A percentile compares a stretch with the other conserved stretches of the same genome.
phyloP scores from a whole-genome alignment of 1,284 basidiomycete species.

The Porogramme epimiltina region DNA sequence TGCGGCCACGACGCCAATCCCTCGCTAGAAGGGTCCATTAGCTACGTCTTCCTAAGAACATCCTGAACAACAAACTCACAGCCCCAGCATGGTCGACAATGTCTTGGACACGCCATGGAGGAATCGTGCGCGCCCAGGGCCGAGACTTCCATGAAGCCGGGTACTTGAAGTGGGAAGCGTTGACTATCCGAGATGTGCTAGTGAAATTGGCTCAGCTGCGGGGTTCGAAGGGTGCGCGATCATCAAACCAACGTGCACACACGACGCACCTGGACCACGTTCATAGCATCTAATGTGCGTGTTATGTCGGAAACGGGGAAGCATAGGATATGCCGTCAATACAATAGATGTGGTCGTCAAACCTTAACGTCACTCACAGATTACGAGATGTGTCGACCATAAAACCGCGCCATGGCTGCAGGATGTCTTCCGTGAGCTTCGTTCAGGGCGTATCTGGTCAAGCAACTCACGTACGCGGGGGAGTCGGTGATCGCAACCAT shows the following conservation, averaged over 20 bases:
- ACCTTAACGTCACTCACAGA: conserved; percentile 30
- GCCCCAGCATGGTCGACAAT: conserved; percentile 72
- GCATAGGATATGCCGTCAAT: conserved; percentile 27
- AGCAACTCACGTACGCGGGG: conserved; percentile 56
- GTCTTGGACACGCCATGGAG: conserved; percentile 56
- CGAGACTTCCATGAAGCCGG: conserved; percentile 62
- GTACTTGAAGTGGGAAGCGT: conserved; percentile 73
- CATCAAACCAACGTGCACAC: too few species aligned
- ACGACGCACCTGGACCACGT: conserved; percentile 77
- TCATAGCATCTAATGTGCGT: conserved; percentile 82
- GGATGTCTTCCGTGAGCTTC: neutral
- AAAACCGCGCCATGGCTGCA: conserved; percentile 75
- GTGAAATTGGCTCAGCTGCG: conserved; percentile 67
- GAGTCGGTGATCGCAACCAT: conserved; percentile 60
- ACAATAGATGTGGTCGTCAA: neutral
- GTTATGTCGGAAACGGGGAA: conserved; percentile 69
- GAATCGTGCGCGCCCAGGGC: conserved; percentile 67
- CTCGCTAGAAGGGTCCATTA: conserved; percentile 61
- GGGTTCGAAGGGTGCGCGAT: conserved; percentile 25
- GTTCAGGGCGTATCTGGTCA: neutral
- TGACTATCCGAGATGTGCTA: conserved; percentile 80
- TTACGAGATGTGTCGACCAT: conserved; percentile 79
- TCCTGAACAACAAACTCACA: conserved; percentile 42
- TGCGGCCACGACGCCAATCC: conserved; percentile 73
- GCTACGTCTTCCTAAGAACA: neutral